Conservation (phyloP, 768 basidiomycete genomes). For the Hericium rajendrae region DNA sequence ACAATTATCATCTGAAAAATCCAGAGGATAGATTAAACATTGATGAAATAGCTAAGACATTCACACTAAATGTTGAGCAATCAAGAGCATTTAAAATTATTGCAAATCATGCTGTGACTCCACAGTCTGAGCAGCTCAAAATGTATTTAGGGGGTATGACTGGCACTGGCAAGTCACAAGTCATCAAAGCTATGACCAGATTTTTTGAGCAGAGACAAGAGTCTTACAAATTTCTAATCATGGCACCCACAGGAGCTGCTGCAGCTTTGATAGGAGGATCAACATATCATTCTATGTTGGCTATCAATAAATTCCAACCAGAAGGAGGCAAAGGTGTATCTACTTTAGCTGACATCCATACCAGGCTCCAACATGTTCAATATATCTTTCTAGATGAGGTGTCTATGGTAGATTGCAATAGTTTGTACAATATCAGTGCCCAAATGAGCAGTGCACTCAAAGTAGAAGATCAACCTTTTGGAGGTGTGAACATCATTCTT, state of each 20-base stretch:
- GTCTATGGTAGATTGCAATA: conserved; percentile 29
- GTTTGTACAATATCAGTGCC: conserved; percentile 19
- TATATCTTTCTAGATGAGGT: conserved; percentile 36
- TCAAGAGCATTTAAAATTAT: conserved; percentile 14
- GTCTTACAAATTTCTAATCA: conserved; percentile 2
- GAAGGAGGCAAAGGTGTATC: not conserved
- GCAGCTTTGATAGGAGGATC: conserved; percentile 13
- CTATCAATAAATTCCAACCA: not conserved
- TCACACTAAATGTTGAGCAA: conserved; percentile 13
- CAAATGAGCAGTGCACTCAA: conserved; percentile 14
- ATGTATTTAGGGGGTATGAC: conserved; percentile 13
- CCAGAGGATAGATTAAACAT: not conserved
- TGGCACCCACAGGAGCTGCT: conserved; percentile 16
- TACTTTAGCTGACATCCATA: not conserved
- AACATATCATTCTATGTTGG: conserved; percentile 15
- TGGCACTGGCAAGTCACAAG: conserved; percentile 15
- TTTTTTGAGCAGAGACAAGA: conserved; percentile 10
- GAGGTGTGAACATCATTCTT: conserved; percentile 33
- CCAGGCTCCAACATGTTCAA: conserved; percentile 19
- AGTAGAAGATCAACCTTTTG: conserved; percentile 20
- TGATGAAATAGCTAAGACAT: not conserved
- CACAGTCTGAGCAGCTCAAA: conserved; percentile 2
- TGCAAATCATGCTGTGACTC: conserved; percentile 6
- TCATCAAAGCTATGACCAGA: conserved; percentile 6
- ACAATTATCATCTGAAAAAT: not conserved